A percentile compares a stretch with the other conserved stretches of the same genome.
Conservation (phyloP, 2,329 filamentous ascomycete species). For the Ascochyta koolunga region DNA sequence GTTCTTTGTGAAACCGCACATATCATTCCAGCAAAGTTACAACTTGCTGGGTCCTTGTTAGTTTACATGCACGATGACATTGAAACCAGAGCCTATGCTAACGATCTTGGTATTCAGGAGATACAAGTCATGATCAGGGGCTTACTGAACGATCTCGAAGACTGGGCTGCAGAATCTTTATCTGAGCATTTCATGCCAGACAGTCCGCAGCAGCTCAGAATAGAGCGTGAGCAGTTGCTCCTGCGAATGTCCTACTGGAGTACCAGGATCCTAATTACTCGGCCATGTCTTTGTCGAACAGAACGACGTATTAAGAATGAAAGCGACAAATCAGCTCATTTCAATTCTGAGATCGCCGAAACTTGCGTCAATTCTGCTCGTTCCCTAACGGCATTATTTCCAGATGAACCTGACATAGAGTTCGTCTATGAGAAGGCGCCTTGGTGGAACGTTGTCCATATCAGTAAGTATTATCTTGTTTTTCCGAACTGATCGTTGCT, state of each 20-base stretch:
- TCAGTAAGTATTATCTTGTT: constrained; percentile 20
- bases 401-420: constrained; percentile 31
- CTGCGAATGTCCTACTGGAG: constrained; percentile 40
- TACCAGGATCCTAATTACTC: constrained; percentile 44
- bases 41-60: no score
- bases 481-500: neutral
- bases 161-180: constrained; percentile 37
- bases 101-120: constrained; percentile 8
- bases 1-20: neutral
- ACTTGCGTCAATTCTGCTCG: constrained; percentile 45
- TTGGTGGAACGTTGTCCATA: constrained; percentile 51
- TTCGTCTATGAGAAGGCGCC: constrained; percentile 41
- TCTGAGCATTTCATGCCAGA: neutral
- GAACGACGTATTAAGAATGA: constrained; percentile 29
- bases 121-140: constrained; percentile 40
- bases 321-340: constrained; percentile 33
- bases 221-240: constrained; percentile 23
- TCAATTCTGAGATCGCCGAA: constrained; percentile 41
- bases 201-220: neutral
- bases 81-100: constrained; percentile 1
- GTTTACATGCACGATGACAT: no score
- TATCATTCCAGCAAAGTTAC: neutral
- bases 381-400: constrained; percentile 41
- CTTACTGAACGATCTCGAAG: constrained; percentile 39
- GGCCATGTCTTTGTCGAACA: constrained; percentile 45